A percentile compares a stretch with the other conserved stretches of the same genome.
Conservation (phyloP, 306 rosid genomes). For the Urtica urens region DNA sequence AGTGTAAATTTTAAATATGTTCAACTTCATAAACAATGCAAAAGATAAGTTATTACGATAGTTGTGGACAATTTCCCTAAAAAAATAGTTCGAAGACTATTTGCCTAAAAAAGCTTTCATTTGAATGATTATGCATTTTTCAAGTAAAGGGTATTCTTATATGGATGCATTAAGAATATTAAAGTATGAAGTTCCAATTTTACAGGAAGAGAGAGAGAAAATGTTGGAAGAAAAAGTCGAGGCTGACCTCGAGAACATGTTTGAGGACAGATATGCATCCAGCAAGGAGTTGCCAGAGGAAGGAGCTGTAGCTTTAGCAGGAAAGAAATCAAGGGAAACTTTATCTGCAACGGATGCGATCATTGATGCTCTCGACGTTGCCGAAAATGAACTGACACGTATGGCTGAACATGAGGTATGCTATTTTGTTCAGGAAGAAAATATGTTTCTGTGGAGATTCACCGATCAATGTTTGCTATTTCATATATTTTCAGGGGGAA, state of each 20-base stretch:
- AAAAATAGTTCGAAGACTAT: too few species aligned
- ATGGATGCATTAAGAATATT: too few species aligned
- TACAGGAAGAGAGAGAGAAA: slow-evolving; percentile 97
- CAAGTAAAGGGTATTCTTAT: too few species aligned
- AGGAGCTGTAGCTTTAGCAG: slow-evolving; percentile 86
- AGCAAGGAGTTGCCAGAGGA: slow-evolving; percentile 90
- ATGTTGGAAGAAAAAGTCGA: slow-evolving; percentile 82
- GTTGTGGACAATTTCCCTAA: too few species aligned
- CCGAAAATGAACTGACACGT: slow-evolving; percentile 59
- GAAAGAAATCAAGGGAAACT: slow-evolving; percentile 81
- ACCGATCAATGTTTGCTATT: slow-evolving; percentile 7
- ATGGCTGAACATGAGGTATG: slow-evolving; percentile 58
- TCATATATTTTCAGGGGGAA: slow-evolving; percentile 53
- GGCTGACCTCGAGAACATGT: slow-evolving; percentile 57
- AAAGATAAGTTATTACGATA: too few species aligned
- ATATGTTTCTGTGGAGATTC: neutral
- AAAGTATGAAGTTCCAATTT: too few species aligned
- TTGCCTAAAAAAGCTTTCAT: too few species aligned
- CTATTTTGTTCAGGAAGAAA: neutral
- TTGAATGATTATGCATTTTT: too few species aligned
- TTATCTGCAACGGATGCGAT: slow-evolving; percentile 75
- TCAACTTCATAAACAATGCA: too few species aligned
- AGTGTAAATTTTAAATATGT: too few species aligned
- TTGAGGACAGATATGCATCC: slow-evolving; percentile 43
- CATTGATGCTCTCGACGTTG: slow-evolving; percentile 72